Conservation (phyloP, 2,329 filamentous ascomycete genomes). For the Chalaropsis ovoidea region DNA sequence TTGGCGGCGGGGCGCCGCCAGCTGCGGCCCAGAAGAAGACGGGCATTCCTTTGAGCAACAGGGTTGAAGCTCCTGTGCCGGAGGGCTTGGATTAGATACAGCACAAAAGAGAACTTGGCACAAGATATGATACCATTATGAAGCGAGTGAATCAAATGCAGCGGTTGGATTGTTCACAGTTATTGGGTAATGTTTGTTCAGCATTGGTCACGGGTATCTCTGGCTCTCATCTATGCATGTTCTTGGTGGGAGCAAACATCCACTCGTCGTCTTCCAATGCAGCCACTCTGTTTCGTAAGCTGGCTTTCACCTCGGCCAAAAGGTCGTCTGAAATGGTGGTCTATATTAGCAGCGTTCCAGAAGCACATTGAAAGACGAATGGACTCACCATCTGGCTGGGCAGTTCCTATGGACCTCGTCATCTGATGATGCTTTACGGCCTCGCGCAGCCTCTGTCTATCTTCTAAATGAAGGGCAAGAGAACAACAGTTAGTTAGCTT, state of each 20-base stretch:
- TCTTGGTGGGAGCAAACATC: conserved; percentile 65
- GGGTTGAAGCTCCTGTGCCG: conserved; percentile 42
- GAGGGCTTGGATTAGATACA: conserved; percentile 48
- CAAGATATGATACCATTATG: conserved; percentile 4
- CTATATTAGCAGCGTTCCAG: neutral
- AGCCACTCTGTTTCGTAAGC: conserved; percentile 60
- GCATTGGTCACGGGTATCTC: neutral
- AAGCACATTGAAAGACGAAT: neutral
- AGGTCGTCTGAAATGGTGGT: conserved; percentile 45
- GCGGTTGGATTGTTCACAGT: neutral
- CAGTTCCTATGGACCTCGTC: conserved; percentile 47
- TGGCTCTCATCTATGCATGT: conserved; percentile 27
- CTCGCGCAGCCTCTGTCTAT: conserved; percentile 50
- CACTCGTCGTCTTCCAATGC: conserved; percentile 73
- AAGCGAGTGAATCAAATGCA: conserved; percentile 4
- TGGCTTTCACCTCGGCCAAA: conserved; percentile 57
- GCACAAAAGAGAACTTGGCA: neutral
- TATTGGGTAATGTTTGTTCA: neutral
- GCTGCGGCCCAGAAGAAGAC: conserved; percentile 30
- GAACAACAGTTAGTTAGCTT: conserved; percentile 19
- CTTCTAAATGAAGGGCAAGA: conserved; percentile 35
- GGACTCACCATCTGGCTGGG: conserved; percentile 47
- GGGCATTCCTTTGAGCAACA: conserved; percentile 38
- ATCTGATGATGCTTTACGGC: conserved; percentile 52
- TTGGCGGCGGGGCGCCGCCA: conserved; percentile 43